Conservation (phyloP, 2,329 filamentous ascomycete genomes). For the Podosphaera aphanis region DNA sequence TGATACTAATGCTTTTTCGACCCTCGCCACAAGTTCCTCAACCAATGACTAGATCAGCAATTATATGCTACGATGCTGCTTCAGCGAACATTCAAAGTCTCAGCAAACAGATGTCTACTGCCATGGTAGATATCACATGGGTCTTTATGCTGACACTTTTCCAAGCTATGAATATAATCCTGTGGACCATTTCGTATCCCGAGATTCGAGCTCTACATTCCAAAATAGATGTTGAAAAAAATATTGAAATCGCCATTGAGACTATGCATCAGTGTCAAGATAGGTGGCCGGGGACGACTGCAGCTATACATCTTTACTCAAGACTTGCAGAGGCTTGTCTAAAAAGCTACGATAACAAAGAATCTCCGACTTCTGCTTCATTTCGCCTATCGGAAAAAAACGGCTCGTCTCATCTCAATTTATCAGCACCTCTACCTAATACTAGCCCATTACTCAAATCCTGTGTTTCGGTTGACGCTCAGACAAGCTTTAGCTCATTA, state of each 20-base stretch:
- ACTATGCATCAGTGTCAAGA: constrained; percentile 61
- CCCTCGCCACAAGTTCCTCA: constrained; percentile 81
- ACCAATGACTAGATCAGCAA: constrained; percentile 56
- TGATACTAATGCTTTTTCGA: constrained; percentile 69
- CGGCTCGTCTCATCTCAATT: too few relatives aligned
- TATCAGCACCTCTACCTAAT: constrained; percentile 18
- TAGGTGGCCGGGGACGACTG: constrained; percentile 74
- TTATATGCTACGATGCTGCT: constrained; percentile 63
- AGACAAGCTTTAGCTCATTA: constrained; percentile 17
- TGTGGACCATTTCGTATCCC: constrained; percentile 78
- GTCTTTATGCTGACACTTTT: constrained; percentile 76
- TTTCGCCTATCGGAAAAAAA: constrained; percentile 7
- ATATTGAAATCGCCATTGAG: constrained; percentile 53
- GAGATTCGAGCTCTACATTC: constrained; percentile 53
- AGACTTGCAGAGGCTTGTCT: constrained; percentile 69
- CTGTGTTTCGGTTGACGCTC: constrained; percentile 20
- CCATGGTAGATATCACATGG: constrained; percentile 73
- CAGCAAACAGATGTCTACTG: constrained; percentile 52
- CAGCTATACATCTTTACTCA: constrained; percentile 66
- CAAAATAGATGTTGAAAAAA: constrained; percentile 50
- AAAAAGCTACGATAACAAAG: constrained; percentile 54
- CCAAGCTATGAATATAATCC: constrained; percentile 72
- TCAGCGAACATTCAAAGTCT: constrained; percentile 63
- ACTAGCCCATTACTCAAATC: constrained; percentile 24
- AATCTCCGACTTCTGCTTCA: constrained; percentile 24